Conservation (phyloP, 805 yeast species). For the Kregervanrija pseudodelftensis region DNA sequence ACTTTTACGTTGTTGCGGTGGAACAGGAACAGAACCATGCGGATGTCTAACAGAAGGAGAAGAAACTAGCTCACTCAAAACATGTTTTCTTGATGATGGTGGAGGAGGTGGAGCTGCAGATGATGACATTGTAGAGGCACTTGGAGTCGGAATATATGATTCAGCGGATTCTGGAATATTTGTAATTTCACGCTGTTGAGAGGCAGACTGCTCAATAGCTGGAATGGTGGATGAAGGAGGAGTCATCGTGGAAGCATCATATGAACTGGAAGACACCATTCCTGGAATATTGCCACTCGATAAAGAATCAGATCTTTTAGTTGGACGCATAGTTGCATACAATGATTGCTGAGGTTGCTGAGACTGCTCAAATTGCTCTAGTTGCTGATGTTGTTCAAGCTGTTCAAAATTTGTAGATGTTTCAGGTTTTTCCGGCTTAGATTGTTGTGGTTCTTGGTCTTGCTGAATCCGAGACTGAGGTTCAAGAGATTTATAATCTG, state of each 20-base stretch:
- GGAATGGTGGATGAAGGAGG: slow-evolving; percentile 3
- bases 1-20: slow-evolving; percentile 28
- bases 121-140: background rate
- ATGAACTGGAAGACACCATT: background rate
- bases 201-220: slow-evolving; percentile 1
- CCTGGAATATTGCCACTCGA: slow-evolving; percentile 9
- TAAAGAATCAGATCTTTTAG: slow-evolving; percentile 22
- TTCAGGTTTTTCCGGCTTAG: background rate
- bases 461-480: too few species aligned
- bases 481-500: too few species aligned
- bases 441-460: background rate
- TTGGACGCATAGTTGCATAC: slow-evolving; percentile 24
- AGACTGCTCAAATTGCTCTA: too few species aligned
- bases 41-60: slow-evolving; percentile 14
- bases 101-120: slow-evolving; percentile 26
- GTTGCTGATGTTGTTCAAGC: too few species aligned
- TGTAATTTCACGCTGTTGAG: slow-evolving; percentile 1
- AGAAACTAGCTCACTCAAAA: slow-evolving; percentile 11
- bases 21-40: slow-evolving; percentile 26
- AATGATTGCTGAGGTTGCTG: slow-evolving; percentile 6
- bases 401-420: too few species aligned
- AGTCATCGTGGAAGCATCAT: background rate
- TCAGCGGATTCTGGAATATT: slow-evolving; percentile 11
- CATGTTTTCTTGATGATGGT: slow-evolving; percentile 28
- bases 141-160: background rate